Evolutionary conservation across 2,329 filamentous ascomycete genomes (phyloP).

Genomic region (Diplocarpon mali): DNA sequence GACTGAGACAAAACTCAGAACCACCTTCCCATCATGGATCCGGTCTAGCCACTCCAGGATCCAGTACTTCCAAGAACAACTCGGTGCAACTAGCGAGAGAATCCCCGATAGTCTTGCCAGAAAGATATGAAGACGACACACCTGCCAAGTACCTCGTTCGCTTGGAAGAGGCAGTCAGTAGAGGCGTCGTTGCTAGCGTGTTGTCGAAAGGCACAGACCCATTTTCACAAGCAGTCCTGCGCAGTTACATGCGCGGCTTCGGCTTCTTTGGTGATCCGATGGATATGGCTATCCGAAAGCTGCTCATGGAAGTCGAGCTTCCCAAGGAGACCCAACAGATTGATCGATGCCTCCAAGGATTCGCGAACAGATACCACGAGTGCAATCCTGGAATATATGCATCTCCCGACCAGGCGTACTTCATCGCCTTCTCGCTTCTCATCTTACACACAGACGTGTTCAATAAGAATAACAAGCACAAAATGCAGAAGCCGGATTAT

Average conservation of each 20-base stretch:
- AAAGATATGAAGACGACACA: conserved; percentile 77
- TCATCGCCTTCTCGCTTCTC: conserved; percentile 91
- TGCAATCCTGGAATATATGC: conserved; percentile 96
- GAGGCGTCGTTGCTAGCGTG: conserved; percentile 73
- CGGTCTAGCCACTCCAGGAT: conserved; percentile 59
- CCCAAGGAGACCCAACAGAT: conserved; percentile 98
- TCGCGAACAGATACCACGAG: conserved; percentile 93
- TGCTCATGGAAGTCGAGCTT: conserved; percentile 91
- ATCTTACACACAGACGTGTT: conserved; percentile 98
- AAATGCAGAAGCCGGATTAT: conserved; percentile 95
- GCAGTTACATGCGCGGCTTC: conserved; percentile 93
- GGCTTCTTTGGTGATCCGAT: conserved; percentile 94
- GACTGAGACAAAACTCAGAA: conserved; percentile 75
- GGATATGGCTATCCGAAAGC: conserved; percentile 92
- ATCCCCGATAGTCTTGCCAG: conserved; percentile 56
- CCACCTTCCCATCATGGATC: conserved; percentile 56
- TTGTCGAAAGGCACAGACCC: conserved; percentile 78
- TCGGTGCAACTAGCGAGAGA: conserved; percentile 71
- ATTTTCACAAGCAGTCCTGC: conserved; percentile 72
- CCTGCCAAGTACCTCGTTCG: conserved; percentile 80
- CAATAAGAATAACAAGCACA: conserved; percentile 99
- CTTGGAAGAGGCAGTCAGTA: conserved; percentile 68
- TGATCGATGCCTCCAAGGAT: conserved; percentile 84
- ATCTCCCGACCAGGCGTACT: conserved; percentile 89
- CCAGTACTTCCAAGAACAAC: conserved; percentile 66